Base-by-base conservation (phyloP, 306 rosid genomes). In the Trifolium dubium region DNA sequence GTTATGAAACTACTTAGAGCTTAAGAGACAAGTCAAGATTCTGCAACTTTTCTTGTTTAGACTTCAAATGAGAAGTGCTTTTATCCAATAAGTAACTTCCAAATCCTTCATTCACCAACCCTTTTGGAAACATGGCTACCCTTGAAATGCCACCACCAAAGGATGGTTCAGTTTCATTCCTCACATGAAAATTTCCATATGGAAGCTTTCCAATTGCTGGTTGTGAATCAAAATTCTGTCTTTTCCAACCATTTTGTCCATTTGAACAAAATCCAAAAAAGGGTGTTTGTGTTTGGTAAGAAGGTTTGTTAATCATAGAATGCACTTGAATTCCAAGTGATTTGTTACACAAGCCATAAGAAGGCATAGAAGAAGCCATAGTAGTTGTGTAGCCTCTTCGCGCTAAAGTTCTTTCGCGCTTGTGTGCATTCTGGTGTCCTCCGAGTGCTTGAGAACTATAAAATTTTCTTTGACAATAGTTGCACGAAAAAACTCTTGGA, bases 361-460 rank as follows among this genome's bases (percentile, higher is more conserved):
- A 76, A 73, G 95, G 91, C 4, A 91, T 87, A 81, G 97, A 88
- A 75, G 89, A 64, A 40, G 53, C 80, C 89, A 91, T 78, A 79
- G 79, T 86, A 9, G 92, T 74, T 31, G 79, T 76, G 47, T 73
- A 85, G 7, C 88, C 84, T 76, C 92, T 90, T 64, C 90, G 90
- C 0, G 90, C 96, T 1, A 95, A 77, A 10, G 93, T 95, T 64
- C 99, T 84, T 72, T 95, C 98, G 3, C 99, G 78, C 71, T 95
- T 95, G 64, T 95, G 99, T 10, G 99, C 98, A 79, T 95, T 95
- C 59, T 95, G 99, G 84, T 95, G 99, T 0, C 99, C 99, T 6
- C 99, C 99, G 6, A 95, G 97, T 30, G 99, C 99, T 64, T 92
- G 99, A 0, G 99, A 95, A 59, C 98, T 92, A 72, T 88, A 95